Conservation (phyloP, 176 grass and related monocot species). For the Oryza glumipatula region DNA sequence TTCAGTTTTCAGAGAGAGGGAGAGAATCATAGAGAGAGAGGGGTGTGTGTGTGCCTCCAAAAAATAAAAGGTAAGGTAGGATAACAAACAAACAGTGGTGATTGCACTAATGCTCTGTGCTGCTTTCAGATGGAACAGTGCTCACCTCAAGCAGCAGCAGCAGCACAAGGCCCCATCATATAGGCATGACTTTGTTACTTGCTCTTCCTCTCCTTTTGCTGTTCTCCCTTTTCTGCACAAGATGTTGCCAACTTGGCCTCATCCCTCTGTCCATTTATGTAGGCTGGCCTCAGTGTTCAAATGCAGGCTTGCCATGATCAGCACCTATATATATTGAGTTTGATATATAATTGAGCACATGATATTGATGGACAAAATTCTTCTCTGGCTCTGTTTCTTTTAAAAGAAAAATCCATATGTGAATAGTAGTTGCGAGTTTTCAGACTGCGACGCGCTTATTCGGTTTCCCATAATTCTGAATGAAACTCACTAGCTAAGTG, state of each 20-base stretch:
- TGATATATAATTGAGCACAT: conserved; percentile 18
- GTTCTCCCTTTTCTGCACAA: conserved; percentile 45
- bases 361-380: background rate
- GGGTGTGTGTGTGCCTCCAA: background rate
- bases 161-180: conserved; percentile 38
- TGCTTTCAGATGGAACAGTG: conserved; percentile 56
- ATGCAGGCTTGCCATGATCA: conserved; percentile 41
- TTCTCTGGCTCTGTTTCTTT: background rate
- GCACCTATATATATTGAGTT: conserved; percentile 15
- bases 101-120: conserved; percentile 51
- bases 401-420: background rate
- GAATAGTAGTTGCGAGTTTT: conserved; percentile 1
- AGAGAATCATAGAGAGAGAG: conserved; percentile 27
- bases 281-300: conserved; percentile 31
- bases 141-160: conserved; percentile 46
- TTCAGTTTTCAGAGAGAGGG: background rate
- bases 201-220: conserved; percentile 44
- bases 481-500: conserved; percentile 28
- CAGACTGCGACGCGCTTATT: background rate
- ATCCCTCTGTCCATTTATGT: conserved; percentile 48
- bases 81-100: conserved; percentile 43
- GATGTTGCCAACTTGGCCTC: conserved; percentile 48
- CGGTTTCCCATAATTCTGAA: conserved; percentile 7
- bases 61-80: background rate
- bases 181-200: conserved; percentile 37